Conservation (phyloP, 257 asterid genomes). For the Mitragyna speciosa region DNA sequence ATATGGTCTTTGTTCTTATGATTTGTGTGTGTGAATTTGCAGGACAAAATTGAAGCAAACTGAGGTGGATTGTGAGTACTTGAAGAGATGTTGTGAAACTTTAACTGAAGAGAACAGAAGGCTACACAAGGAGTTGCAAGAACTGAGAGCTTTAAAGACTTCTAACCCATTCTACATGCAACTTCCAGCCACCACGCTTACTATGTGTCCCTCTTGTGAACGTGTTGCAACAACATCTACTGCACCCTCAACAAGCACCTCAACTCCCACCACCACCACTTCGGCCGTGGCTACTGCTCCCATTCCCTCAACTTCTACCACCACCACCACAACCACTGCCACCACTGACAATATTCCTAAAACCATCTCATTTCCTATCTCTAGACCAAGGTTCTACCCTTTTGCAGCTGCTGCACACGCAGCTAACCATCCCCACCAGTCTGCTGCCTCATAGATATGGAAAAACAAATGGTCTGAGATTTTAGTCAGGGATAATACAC, state of each 20-base stretch:
- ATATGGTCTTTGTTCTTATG: not conserved
- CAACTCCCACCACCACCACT: not conserved
- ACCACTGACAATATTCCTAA: slow-evolving; percentile 28
- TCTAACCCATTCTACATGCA: slow-evolving; percentile 72
- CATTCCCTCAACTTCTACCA: not conserved
- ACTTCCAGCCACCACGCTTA: slow-evolving; percentile 74
- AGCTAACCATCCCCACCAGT: slow-evolving; percentile 43
- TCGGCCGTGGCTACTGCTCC: slow-evolving; percentile 5
- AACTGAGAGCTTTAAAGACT: slow-evolving; percentile 65
- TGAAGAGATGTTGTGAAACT: slow-evolving; percentile 79
- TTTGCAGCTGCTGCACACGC: slow-evolving; percentile 25
- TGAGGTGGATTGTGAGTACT: slow-evolving; percentile 83
- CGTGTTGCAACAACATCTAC: slow-evolving; percentile 56
- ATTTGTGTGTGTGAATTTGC: not conserved
- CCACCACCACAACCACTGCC: not conserved
- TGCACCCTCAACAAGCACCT: slow-evolving; percentile 22
- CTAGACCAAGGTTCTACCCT: slow-evolving; percentile 62
- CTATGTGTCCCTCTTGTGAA: slow-evolving; percentile 95
- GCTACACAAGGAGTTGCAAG: slow-evolving; percentile 71
- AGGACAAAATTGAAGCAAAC: slow-evolving; percentile 91
- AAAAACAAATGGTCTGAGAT: not conserved
- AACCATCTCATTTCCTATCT: slow-evolving; percentile 40
- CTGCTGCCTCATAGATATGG: slow-evolving; percentile 45
- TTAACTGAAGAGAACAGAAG: slow-evolving; percentile 69
- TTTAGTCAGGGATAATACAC: not conserved